Base-by-base conservation (phyloP, 306 rosid species). In the Leucaena leucocephala region DNA sequence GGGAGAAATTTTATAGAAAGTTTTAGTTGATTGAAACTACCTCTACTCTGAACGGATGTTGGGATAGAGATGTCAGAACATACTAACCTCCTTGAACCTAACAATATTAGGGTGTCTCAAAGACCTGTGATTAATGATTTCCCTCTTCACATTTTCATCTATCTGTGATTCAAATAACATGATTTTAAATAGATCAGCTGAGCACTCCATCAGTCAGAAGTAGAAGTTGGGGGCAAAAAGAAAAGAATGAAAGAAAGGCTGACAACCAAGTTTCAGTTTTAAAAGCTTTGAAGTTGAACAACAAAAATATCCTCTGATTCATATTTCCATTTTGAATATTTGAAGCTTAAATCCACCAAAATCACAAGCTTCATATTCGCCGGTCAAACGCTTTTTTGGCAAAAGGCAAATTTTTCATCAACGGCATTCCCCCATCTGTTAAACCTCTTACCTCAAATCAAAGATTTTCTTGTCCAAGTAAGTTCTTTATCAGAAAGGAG, bases 91-190 rank as follows among this genome's bases (percentile, higher is more conserved):
- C 80, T 87, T 94, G 80, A 94, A 94, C 87, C 90, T 84, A 77
- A 94, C 90, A 74, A 94, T 94, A 85, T 94, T 92, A 16, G 93
- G 97, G 78, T 94, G 97, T 84, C 98, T 94, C 78, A 94, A 75
- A 54, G 96, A 90, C 89, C 98, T 89, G 72, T 94, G 98, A 84
- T 92, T 94, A 68, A 94, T 94, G 67, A 94, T 94, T 83, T 94
- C 98, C 75, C 98, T 87, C 83, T 85, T 89, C 48, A 94, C 98
- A 88, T 94, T 94, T 80, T 82, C 97, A 87, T 94, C 97, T 76
- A 94, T 94, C 98, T 94, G 85, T 78, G 78, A 67, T 72, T 76
- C 83, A 83, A 79, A 40, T 33, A 80, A 66, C 80, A 85, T 34
- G 17, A 61, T 64, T 54, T 76, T 40, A 59, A 59, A 59, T 27